Percentiles rank a stretch among this genome's conserved stretches.
Conservation (phyloP, 2,329 filamentous ascomycete species). For the Aureobasidium vineae region DNA sequence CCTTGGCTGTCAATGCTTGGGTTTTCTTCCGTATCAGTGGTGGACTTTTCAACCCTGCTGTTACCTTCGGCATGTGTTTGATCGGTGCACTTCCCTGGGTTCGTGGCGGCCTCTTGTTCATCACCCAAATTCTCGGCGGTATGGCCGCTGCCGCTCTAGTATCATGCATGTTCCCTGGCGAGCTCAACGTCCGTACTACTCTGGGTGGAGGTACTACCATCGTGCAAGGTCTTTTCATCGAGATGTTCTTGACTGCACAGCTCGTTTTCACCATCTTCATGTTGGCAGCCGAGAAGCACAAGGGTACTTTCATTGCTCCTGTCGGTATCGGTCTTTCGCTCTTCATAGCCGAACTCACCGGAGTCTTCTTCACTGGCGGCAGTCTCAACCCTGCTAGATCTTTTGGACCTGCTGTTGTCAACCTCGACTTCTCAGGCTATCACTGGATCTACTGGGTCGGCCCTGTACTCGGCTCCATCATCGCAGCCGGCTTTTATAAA, state of each 20-base stretch:
- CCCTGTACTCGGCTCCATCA: slow-evolving; percentile 34
- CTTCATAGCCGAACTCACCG: slow-evolving; percentile 47
- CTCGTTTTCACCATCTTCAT: slow-evolving; percentile 47
- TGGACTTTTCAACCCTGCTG: slow-evolving; percentile 41
- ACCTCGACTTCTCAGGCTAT: slow-evolving; percentile 34
- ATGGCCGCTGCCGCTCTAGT: slow-evolving; percentile 41
- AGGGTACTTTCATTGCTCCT: slow-evolving; percentile 47
- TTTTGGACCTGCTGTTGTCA: slow-evolving; percentile 38
- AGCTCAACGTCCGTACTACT: slow-evolving; percentile 39
- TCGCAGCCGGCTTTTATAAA: slow-evolving; percentile 39
- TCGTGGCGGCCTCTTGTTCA: slow-evolving; percentile 39
- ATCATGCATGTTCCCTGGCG: slow-evolving; percentile 40
- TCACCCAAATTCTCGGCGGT: slow-evolving; percentile 42
- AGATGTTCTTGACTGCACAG: slow-evolving; percentile 43
- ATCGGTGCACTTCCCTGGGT: slow-evolving; percentile 40
- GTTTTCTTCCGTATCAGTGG: slow-evolving; percentile 42
- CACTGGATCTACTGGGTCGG: slow-evolving; percentile 41
- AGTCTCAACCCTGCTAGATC: slow-evolving; percentile 40
- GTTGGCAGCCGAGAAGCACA: slow-evolving; percentile 44
- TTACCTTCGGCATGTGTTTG: slow-evolving; percentile 41
- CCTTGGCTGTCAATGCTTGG: slow-evolving; percentile 45
- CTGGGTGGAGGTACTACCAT: slow-evolving; percentile 40
- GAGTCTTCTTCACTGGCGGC: slow-evolving; percentile 41
- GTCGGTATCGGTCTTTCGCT: slow-evolving; percentile 46
- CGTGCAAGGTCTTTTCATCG: slow-evolving; percentile 44